phyloP scores from a whole-genome alignment of 768 basidiomycete genomes.

The Rubroboletus satanas region DNA sequence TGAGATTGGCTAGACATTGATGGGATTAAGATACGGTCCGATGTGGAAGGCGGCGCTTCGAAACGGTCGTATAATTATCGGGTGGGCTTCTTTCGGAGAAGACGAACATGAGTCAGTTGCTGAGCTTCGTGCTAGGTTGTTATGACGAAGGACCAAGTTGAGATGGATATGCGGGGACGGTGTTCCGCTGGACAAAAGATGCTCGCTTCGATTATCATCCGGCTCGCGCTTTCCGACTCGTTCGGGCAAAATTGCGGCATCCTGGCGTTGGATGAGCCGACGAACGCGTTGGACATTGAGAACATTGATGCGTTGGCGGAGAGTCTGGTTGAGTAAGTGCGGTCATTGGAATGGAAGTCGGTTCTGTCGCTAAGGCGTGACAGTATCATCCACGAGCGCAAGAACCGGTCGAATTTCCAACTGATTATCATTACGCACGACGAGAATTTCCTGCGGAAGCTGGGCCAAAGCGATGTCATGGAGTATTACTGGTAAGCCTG shows the following conservation, averaged over 20 bases:
- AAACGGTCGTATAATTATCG: slow-evolving; percentile 97
- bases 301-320: slow-evolving; percentile 93
- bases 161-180: slow-evolving; percentile 99
- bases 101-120: slow-evolving; percentile 3
- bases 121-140: slow-evolving; percentile 63
- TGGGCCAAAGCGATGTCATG: slow-evolving; percentile 90
- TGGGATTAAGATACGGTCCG: slow-evolving; percentile 91
- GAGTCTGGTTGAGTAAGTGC: slow-evolving; percentile 83
- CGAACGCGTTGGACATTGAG: slow-evolving; percentile 93
- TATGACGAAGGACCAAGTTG: slow-evolving; percentile 98
- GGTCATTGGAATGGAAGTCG: not conserved
- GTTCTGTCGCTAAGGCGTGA: not conserved
- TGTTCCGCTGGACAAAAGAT: slow-evolving; percentile 99
- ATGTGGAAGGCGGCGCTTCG: slow-evolving; percentile 85
- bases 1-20: slow-evolving; percentile 73
- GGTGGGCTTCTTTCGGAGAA: slow-evolving; percentile 43
- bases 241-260: slow-evolving; percentile 98
- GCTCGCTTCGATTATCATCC: slow-evolving; percentile 95
- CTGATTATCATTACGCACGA: slow-evolving; percentile 96
- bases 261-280: slow-evolving; percentile 95
- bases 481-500: slow-evolving; percentile 80
- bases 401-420: slow-evolving; percentile 89
- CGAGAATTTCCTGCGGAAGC: slow-evolving; percentile 87
- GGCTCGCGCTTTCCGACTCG: slow-evolving; percentile 93
- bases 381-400: slow-evolving; percentile 93